Base-by-base conservation (phyloP, 2,329 filamentous ascomycete species). In the Cladosporium sp. region DNA sequence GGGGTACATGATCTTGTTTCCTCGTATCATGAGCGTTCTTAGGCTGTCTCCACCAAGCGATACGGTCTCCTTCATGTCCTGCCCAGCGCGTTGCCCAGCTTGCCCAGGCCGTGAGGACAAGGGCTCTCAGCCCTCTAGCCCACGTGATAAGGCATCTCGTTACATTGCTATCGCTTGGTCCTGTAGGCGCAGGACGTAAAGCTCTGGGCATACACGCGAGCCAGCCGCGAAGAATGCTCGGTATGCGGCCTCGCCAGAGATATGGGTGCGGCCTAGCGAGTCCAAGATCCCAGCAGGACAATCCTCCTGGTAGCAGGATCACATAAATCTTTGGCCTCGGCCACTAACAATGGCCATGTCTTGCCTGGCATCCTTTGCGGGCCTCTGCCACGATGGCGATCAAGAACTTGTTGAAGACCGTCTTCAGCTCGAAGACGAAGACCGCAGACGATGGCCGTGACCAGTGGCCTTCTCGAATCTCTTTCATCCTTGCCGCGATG, bases 401-500 rank as follows among this genome's bases (percentile, higher is more conserved):
- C 61, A 63, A 63, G 50, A 44, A 56, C 14, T 29, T 53, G 33
- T 57, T 69, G 16, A 59, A 23, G 28, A 69, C 64, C 18, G 53
- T 63, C 26, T 55, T 65, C 64, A 64, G 63, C 50, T 59, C 59
- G 40, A 60, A 67, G 50, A 56, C 67, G 66, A 69, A 63, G 50
- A 40, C 23, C 72, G 72, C 78, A 1, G 78, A 76, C 29, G 79
- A 81, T 71, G 79, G 79, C 1, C 79, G 80, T 61, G 85, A 86
- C 73, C 81, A 85, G 69, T 87, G 84, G 84, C 83, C 83, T 1
- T 86, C 83, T 1, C 78, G 84, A 44, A 77, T 83, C 1, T 80
- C 84, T 6, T 87, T 86, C 72, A 77, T 87, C 3, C 81, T 87
- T 29, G 85, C 85, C 23, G 81, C 84, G 2, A 86, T 86, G 84